Percentiles rank a stretch among this genome's conserved stretches.
Evolutionary conservation across 75 land plant genomes (phyloP).

Genomic region (Picea sitchensis): DNA sequence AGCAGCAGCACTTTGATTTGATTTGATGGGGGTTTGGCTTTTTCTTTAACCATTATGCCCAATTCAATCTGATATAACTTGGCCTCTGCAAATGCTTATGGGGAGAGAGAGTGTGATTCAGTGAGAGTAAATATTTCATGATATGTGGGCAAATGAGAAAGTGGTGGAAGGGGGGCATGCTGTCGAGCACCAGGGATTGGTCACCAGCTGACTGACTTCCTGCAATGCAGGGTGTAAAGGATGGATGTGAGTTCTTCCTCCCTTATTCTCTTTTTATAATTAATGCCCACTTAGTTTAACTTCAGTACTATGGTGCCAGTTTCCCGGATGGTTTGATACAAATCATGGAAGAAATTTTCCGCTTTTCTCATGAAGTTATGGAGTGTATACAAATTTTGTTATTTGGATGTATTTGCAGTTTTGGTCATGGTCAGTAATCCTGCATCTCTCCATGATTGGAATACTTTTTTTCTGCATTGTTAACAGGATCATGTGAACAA

Average conservation of each 20-base stretch:
- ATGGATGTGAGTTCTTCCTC: constrained; percentile 11
- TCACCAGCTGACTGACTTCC: constrained; percentile 3
- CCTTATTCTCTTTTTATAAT: not conserved
- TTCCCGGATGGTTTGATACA: not conserved
- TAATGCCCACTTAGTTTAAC: not conserved
- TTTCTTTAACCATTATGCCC: not conserved
- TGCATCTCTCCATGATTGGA: not conserved
- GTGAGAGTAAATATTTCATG: not conserved
- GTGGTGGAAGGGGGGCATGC: constrained; percentile 3
- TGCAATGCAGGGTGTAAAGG: constrained; percentile 11
- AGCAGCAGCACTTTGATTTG: constrained; percentile 9
- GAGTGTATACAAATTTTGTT: not conserved
- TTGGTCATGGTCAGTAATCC: not conserved
- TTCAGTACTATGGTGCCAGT: not conserved
- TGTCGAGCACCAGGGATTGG: not conserved
- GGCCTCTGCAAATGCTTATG: constrained; percentile 6
- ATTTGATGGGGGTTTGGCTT: constrained; percentile 10
- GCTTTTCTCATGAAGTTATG: not conserved
- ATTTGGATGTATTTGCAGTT: not conserved
- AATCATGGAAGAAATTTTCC: not conserved
- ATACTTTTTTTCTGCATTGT: not conserved
- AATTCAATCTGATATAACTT: not conserved
- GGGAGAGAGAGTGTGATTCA: not conserved
- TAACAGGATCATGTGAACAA: not conserved
- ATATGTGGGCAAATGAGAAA: constrained; percentile 2